Evolutionary conservation across 192 early-diverging fungal species (phyloP), one percentile per base, ranked within the genome.

Genomic region (Phycomyces nitens): DNA sequence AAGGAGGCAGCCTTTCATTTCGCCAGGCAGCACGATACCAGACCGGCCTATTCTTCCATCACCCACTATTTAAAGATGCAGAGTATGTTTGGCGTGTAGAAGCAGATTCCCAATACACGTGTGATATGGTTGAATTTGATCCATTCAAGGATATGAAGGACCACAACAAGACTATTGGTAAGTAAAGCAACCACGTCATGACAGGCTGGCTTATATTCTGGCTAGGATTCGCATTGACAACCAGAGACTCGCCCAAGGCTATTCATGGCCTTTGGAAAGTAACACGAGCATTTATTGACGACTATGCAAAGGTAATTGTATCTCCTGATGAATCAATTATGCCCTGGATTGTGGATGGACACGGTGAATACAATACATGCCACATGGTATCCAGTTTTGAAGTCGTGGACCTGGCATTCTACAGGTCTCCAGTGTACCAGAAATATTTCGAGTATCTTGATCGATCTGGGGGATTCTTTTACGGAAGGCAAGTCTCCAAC

Each of bases 381-480:
- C 84, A 87, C 58, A 86, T 88, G 52, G 90, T 90, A 90, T 84
- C 84, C 39, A 93, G 93, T 53, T 94, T 95, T 80, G 93, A 94
- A 69, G 92, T 95, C 47, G 86, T 81, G 22, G 75, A 86, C 50
- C 60, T 91, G 62, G 75, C 85, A 10, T 84, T 93, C 57, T 87
- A 85, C 57, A 75, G 86, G 39, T 86, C 81, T 61, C 56, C 77
- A 16, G 76, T 74, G 0, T 93, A 94, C 72, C 71, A 74, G 29
- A 74, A 77, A 27, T 92, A 79, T 51, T 90, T 90, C 71, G 76
- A 89, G 9, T 80, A 82, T 53, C 72, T 96, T 39, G 94, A 96
- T 63, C 68, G 80, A 38, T 58, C 75, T 0, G 92, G 94, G 23
- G 93, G 93, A 3, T 94, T 93, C 80, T 95, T 91, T 65, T 95